These are phyloP conservation scores for Gonium pectorale DNA, from an alignment of 139 green algal species.

Conservation along the genomic window DNA sequence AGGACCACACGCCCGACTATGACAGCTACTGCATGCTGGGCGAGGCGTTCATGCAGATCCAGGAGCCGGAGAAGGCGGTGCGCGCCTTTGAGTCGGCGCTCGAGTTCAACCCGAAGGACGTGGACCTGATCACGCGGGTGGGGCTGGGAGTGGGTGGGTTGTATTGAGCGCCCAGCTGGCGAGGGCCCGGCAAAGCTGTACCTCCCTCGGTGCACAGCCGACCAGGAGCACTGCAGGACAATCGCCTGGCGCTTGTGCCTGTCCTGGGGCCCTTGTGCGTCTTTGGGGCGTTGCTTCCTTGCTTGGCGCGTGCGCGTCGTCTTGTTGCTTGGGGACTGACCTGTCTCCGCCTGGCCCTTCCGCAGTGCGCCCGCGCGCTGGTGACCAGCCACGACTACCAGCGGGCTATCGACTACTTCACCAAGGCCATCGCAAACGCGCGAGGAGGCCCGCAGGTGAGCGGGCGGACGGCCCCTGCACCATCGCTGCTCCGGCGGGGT, in stretches of 20 bases:
- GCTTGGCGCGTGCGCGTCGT: too few relatives aligned
- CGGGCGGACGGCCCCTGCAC: too few relatives aligned
- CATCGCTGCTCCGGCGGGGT: too few relatives aligned
- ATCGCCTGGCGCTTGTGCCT: too few relatives aligned
- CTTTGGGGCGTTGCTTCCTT: too few relatives aligned
- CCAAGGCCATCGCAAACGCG: conserved; percentile 69
- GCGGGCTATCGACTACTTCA: conserved; percentile 81
- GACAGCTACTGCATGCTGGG: conserved; percentile 79
- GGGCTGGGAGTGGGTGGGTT: not conserved
- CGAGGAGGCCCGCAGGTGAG: conserved; percentile 19
- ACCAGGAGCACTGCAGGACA: too few relatives aligned
- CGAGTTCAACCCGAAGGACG: conserved; percentile 65
- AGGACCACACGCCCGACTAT: conserved; percentile 64
- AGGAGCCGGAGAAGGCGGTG: conserved; percentile 80
- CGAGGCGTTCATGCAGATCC: conserved; percentile 83
- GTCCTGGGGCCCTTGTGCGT: conserved; percentile 12
- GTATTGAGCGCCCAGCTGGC: too few relatives aligned
- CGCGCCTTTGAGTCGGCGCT: conserved; percentile 73
- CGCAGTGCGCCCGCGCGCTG: conserved; percentile 63
- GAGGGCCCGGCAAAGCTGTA: too few relatives aligned
- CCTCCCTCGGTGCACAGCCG: too few relatives aligned
- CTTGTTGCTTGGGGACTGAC: too few relatives aligned
- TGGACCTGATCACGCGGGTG: conserved; percentile 51
- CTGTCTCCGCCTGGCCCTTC: too few relatives aligned
- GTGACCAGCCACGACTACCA: conserved; percentile 82